Conservation (phyloP, 169 alveolate species). For the Cytauxzoon felis region DNA sequence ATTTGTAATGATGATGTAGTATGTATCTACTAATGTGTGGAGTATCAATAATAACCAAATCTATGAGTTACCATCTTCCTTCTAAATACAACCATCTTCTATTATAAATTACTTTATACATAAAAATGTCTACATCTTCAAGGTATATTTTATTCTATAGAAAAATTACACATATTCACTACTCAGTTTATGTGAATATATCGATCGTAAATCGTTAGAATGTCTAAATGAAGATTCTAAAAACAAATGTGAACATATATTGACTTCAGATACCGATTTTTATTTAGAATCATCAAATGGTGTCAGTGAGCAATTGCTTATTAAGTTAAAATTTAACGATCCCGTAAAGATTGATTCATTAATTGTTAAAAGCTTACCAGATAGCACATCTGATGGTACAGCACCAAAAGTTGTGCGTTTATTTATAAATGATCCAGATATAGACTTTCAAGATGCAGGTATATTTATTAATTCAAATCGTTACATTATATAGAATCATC, state of each 20-base stretch:
- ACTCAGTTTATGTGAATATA: constrained; percentile 14
- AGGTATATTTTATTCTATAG: too few relatives aligned
- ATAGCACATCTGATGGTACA: constrained; percentile 16
- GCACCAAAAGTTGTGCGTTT: constrained; percentile 28
- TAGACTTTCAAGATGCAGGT: constrained; percentile 37
- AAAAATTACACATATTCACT: too few relatives aligned
- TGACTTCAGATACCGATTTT: constrained; percentile 8
- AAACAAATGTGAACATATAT: constrained; percentile 4
- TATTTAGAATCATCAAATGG: constrained; percentile 17
- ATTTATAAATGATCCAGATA: constrained; percentile 4
- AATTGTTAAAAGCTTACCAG: constrained; percentile 26
- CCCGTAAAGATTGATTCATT: constrained; percentile 24
- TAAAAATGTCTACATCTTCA: too few relatives aligned
- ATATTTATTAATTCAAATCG: not conserved
- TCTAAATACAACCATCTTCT: too few relatives aligned
- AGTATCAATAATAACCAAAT: too few relatives aligned
- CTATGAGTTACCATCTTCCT: too few relatives aligned
- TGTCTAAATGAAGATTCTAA: constrained; percentile 21
- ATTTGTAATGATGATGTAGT: too few relatives aligned
- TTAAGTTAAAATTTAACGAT: constrained; percentile 14
- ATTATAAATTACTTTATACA: too few relatives aligned
- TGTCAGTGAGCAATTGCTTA: constrained; percentile 18
- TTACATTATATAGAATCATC: constrained; percentile 5
- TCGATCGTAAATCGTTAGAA: constrained; percentile 10
- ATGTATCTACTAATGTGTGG: too few relatives aligned